Percentiles rank a stretch among this genome's conserved stretches.
phyloP scores from a whole-genome alignment of 2,329 filamentous ascomycete genomes.

The Phialocephala sp. region DNA sequence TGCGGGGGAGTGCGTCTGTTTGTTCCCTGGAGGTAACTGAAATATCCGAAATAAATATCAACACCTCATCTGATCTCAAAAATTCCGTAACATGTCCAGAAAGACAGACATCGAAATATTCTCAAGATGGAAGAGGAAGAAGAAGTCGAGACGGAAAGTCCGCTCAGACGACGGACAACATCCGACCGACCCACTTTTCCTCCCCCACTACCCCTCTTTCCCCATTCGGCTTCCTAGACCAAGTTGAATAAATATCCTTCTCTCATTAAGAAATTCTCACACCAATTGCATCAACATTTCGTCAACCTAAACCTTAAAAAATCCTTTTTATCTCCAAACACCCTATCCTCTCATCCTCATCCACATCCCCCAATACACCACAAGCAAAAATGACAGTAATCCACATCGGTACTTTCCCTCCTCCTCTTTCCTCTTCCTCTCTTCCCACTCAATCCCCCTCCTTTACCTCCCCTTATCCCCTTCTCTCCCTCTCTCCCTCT shows the following conservation, averaged over 20 bases:
- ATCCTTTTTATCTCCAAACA: neutral
- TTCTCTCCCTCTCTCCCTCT: too few relatives aligned
- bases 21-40: neutral
- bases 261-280: neutral
- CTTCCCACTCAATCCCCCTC: neutral
- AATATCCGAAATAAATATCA: neutral
- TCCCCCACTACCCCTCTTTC: constrained; percentile 13
- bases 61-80: neutral
- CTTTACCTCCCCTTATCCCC: neutral
- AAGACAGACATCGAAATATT: neutral
- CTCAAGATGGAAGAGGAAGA: neutral
- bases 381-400: constrained; percentile 34
- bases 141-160: constrained; percentile 18
- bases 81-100: neutral
- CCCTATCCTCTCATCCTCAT: neutral
- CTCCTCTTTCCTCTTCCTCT: neutral
- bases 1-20: neutral
- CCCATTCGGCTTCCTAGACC: neutral
- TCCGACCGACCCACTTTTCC: constrained; percentile 6
- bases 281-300: too few relatives aligned
- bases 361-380: neutral
- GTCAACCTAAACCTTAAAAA: too few relatives aligned
- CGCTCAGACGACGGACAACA: constrained; percentile 4
- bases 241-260: neutral
- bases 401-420: constrained; percentile 28